Conservation (phyloP, 108 stramenopile genomes). For the Cyclotella kingstonii region DNA sequence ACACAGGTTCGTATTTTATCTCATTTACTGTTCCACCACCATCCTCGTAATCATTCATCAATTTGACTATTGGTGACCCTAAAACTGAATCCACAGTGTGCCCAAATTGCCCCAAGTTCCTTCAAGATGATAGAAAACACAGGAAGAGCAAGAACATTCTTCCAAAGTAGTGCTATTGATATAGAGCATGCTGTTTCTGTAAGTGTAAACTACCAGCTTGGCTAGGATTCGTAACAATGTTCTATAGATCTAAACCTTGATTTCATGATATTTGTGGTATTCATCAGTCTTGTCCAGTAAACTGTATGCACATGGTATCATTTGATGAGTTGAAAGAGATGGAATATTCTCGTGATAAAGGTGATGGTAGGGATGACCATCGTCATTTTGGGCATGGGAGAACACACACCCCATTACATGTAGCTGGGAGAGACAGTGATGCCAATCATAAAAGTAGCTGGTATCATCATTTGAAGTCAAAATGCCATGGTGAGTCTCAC, state of each 20-base stretch:
- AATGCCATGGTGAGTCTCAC: slow-evolving; percentile 47
- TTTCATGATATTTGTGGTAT: not conserved
- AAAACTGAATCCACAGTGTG: slow-evolving; percentile 46
- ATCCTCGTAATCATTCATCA: too few relatives aligned
- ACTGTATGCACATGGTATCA: slow-evolving; percentile 75
- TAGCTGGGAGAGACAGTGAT: slow-evolving; percentile 74
- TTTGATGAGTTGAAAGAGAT: slow-evolving; percentile 71
- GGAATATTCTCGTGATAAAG: slow-evolving; percentile 62
- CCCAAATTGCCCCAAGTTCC: slow-evolving; percentile 55
- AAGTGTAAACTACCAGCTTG: too few relatives aligned
- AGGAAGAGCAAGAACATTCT: slow-evolving; percentile 76
- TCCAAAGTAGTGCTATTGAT: slow-evolving; percentile 55
- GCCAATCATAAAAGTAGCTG: slow-evolving; percentile 61
- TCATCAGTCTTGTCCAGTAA: slow-evolving; percentile 63
- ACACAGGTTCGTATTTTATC: slow-evolving; percentile 20
- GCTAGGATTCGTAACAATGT: too few relatives aligned
- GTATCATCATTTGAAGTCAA: slow-evolving; percentile 73
- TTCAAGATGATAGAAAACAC: slow-evolving; percentile 70
- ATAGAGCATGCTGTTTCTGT: slow-evolving; percentile 55
- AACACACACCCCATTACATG: slow-evolving; percentile 59
- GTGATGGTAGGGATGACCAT: slow-evolving; percentile 58
- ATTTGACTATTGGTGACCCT: too few relatives aligned
- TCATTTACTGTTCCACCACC: not conserved
- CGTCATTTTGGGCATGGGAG: slow-evolving; percentile 48
- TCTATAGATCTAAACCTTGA: too few relatives aligned